phyloP scores from a whole-genome alignment of 2,329 filamentous ascomycete species.

The Ophiostoma australiae region DNA sequence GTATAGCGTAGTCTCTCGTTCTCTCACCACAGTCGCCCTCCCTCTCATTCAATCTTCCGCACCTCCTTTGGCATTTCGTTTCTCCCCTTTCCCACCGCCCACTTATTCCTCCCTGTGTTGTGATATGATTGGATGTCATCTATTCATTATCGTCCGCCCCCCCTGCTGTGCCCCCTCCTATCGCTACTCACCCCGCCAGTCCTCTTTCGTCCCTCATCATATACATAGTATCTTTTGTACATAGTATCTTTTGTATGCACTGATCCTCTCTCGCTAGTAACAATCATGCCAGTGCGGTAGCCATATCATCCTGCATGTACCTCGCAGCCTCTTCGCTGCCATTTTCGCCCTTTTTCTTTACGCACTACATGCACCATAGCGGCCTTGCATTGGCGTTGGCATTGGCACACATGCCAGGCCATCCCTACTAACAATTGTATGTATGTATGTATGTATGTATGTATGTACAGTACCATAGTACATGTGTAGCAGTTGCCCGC shows the following conservation, averaged over 20 bases:
- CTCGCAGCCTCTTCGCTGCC: slow-evolving; percentile 6
- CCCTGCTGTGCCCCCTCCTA: neutral
- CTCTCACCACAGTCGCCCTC: neutral
- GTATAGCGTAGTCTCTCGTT: neutral
- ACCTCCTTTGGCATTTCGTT: neutral
- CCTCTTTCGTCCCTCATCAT: neutral
- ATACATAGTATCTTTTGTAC: too few species aligned
- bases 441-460: too few species aligned
- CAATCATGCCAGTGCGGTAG: neutral
- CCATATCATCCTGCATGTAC: neutral
- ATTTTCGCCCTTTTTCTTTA: slow-evolving; percentile 4
- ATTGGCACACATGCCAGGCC: neutral
- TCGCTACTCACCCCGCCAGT: neutral
- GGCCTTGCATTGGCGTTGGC: neutral
- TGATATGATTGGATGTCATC: neutral
- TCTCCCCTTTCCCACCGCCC: slow-evolving; percentile 13
- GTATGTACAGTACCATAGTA: too few species aligned
- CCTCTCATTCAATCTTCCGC: neutral
- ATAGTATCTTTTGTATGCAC: too few species aligned
- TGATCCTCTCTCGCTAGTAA: neutral
- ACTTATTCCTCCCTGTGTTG: neutral
- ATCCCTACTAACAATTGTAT: too few species aligned
- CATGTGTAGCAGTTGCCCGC: too few species aligned
- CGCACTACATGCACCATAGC: neutral
- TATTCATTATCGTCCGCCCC: neutral